Base-by-base conservation (phyloP, 2,329 filamentous ascomycete genomes). In the Calonectria montana region DNA sequence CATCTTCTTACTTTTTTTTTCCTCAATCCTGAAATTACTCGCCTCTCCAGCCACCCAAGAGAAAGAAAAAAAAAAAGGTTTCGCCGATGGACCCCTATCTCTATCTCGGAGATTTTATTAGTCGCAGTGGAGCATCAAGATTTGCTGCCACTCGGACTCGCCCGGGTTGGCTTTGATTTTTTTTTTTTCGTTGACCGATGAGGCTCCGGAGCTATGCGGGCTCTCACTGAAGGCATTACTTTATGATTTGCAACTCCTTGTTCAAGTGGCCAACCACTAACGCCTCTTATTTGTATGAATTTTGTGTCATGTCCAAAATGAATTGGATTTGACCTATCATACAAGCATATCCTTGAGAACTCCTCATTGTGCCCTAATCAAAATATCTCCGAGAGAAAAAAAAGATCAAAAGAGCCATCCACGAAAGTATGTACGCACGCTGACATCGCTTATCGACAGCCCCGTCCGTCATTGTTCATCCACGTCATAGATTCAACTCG, bases 191-290 rank as follows among this genome's bases (percentile, higher is more conserved):
- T 69, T 71, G 74, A 72, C 77, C 77, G 77, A 78, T 78, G 76
- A 78, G 77, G 77, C 77, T 78, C 77, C 77, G 76, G 45, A 73
- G 23, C 74, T 74, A 78, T 77, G 77, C 78, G 77, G 77, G 73
- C 59, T 76, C 53, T 70, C 66, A 73, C 50, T 43, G 41, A 65
- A 65, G 25, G 39, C 13, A 69, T 71, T 71, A 67, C 69, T 71
- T 62, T 43, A 67, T 71, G 47, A 39, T 55, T 71, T 64, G 25
- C 64, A 27, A 23, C 27, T 55, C 27, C 66, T 47, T 43, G 16
- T 45, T 57, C 47, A 53, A 47, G 47, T 59, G 29, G 21, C 35
- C 57, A 48, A 48, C 57, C 47, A 64, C 59, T 71, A 29, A 48
- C 47, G 45, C 23, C 31, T 45, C 35, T 41, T 47, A 67, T 71